Base-by-base conservation (phyloP, 768 basidiomycete genomes). In the Leccinum arenicola region DNA sequence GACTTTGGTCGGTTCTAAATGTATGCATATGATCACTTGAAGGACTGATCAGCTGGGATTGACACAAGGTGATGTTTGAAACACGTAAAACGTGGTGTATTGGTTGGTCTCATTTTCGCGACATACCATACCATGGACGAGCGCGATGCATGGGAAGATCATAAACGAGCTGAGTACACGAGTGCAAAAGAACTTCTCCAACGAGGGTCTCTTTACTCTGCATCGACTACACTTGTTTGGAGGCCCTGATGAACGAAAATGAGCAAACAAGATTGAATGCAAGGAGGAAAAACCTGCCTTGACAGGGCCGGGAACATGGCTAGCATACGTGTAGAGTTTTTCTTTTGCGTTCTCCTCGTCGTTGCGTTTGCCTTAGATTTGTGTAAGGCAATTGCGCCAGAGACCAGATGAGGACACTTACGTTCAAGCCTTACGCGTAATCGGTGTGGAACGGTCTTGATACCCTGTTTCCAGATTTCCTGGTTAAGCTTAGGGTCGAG, bases 301-400 rank as follows among this genome's bases (percentile, higher is more conserved):
- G 88, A 93, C 94, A 49, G 87, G 77, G 8, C 75, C 69, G 50
- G 85, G 80, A 57, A 97, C 87, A 72, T 91, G 84, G 59, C 84
- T 84, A 63, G 91, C 95, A 74, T 94, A 93, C 31, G 92, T 95
- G 83, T 80, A 98, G 57, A 97, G 88, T 81, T 95, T 97, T 83
- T 96, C 95, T 81, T 95, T 97, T 59, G 97, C 96, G 69, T 88
- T 90, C 82, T 99, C 96, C 68, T 98, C 95, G 77, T 99, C 96
- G 76, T 98, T 98, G 70, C 97, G 91, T 82, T 95, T 96, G 70
- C 96, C 91, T 95, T 67, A 35, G 15, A 61, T 31, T 14, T 12
- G 14, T 6, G 27, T 68, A 31, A 64, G 56, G 45, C 21, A 15
- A 47, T 4, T 1, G 35, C 43, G 9, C 1, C 29, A n/a, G 29